Percentiles rank a stretch among this genome's conserved stretches.
These are phyloP conservation scores for Kingdonia uniflora DNA, from an alignment of 164 flowering plant genomes.

Conservation along the genomic window DNA sequence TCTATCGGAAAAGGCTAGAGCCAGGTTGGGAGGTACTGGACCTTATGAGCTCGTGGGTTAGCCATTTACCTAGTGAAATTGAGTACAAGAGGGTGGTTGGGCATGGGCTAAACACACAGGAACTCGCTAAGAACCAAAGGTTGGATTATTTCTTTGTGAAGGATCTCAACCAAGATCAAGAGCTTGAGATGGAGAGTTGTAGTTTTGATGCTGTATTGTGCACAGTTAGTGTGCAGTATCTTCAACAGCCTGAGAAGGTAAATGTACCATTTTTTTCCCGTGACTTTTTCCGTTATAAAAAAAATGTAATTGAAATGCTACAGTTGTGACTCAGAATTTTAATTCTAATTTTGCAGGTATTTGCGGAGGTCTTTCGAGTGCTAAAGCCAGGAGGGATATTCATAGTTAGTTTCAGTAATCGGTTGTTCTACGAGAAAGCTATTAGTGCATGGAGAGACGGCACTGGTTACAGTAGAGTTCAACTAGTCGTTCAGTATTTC, in stretches of 20 bases:
- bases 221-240: slow-evolving; percentile 80
- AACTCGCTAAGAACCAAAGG: slow-evolving; percentile 58
- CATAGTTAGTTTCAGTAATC: slow-evolving; percentile 72
- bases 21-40: slow-evolving; percentile 55
- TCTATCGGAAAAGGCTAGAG: slow-evolving; percentile 43
- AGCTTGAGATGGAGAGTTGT: slow-evolving; percentile 29
- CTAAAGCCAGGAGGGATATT: slow-evolving; percentile 75
- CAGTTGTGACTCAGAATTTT: neutral
- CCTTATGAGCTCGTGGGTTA: slow-evolving; percentile 88
- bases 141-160: slow-evolving; percentile 67
- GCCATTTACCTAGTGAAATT: slow-evolving; percentile 61
- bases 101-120: slow-evolving; percentile 77
- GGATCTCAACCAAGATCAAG: slow-evolving; percentile 61
- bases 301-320: neutral
- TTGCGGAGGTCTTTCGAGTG: slow-evolving; percentile 3
- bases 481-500: slow-evolving; percentile 59
- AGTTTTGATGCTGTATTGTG: slow-evolving; percentile 69
- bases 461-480: slow-evolving; percentile 23
- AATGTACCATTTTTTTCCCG: neutral
- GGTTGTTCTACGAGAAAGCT: slow-evolving; percentile 75
- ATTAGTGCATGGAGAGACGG: slow-evolving; percentile 70
- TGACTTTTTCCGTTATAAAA: neutral
- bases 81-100: slow-evolving; percentile 62
- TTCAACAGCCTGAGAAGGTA: slow-evolving; percentile 83
- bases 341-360: neutral